phyloP scores from a whole-genome alignment of 495 filamentous ascomycete species.

The Podospora conica region DNA sequence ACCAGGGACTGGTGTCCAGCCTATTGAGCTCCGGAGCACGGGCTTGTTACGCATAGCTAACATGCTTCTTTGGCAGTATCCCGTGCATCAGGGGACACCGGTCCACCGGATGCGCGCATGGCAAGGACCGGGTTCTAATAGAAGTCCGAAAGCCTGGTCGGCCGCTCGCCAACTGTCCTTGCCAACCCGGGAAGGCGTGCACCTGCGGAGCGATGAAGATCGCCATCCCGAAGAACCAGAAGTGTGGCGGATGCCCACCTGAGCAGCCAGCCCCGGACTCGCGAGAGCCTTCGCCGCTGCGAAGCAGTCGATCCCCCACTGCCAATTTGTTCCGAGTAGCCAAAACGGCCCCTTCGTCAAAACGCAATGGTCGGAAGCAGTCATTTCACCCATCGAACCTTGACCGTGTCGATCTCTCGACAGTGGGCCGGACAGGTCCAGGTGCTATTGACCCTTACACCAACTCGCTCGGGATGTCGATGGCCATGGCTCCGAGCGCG shows the following conservation, averaged over 20 bases:
- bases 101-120: constrained; percentile 77
- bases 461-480: constrained; percentile 15
- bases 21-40: neutral
- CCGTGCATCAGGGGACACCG: constrained; percentile 83
- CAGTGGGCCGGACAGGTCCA: constrained; percentile 28
- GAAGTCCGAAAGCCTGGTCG: constrained; percentile 76
- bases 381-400: constrained; percentile 39
- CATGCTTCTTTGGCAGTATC: constrained; percentile 46
- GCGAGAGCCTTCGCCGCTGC: neutral
- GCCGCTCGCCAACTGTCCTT: constrained; percentile 70
- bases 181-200: constrained; percentile 53
- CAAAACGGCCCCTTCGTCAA: constrained; percentile 28
- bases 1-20: neutral
- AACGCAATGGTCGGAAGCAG: constrained; percentile 35
- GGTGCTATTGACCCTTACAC: constrained; percentile 12
- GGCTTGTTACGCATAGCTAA: neutral
- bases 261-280: neutral
- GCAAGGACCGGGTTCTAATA: constrained; percentile 63
- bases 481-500: constrained; percentile 6
- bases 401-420: constrained; percentile 40
- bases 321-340: constrained; percentile 37
- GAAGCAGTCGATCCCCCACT: constrained; percentile 2
- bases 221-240: constrained; percentile 46
- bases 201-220: constrained; percentile 45
- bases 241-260: constrained; percentile 38